Conservation (phyloP, 164 flowering plant genomes). For the Litsea cubeba region DNA sequence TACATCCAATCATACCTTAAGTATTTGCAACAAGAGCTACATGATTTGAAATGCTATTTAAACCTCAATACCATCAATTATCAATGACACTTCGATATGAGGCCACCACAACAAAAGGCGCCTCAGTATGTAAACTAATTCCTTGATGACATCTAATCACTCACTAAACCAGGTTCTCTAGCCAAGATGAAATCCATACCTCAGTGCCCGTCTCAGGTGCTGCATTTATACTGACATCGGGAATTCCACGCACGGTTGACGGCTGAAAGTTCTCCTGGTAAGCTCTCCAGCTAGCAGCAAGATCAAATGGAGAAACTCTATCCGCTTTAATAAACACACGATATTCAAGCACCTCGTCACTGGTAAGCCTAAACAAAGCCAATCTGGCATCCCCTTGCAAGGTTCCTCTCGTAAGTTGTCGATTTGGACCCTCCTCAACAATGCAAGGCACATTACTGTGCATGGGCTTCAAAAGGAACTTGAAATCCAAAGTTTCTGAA, state of each 20-base stretch:
- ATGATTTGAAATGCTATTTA: neutral
- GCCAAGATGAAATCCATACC: slow-evolving; percentile 29
- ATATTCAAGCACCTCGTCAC: slow-evolving; percentile 67
- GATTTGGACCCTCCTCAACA: slow-evolving; percentile 82
- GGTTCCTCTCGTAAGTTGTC: slow-evolving; percentile 57
- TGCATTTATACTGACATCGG: slow-evolving; percentile 84
- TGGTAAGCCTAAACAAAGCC: slow-evolving; percentile 55
- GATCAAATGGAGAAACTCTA: slow-evolving; percentile 93
- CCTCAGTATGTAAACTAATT: neutral
- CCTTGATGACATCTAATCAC: neutral
- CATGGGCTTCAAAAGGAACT: slow-evolving; percentile 89
- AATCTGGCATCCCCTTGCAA: slow-evolving; percentile 75
- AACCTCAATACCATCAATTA: neutral
- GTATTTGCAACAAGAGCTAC: neutral
- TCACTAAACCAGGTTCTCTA: neutral
- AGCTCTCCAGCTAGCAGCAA: slow-evolving; percentile 98
- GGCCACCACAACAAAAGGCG: neutral
- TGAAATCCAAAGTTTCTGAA: slow-evolving; percentile 84
- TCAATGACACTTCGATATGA: neutral
- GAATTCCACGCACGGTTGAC: slow-evolving; percentile 91
- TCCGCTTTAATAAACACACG: slow-evolving; percentile 72
- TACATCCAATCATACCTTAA: neutral
- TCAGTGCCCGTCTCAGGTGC: slow-evolving; percentile 42
- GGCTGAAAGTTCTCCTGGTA: slow-evolving; percentile 84
- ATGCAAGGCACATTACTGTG: slow-evolving; percentile 48